Evolutionary conservation across 83 land plant genomes (phyloP).

Genomic region (Diphasiastrum complanatum): DNA sequence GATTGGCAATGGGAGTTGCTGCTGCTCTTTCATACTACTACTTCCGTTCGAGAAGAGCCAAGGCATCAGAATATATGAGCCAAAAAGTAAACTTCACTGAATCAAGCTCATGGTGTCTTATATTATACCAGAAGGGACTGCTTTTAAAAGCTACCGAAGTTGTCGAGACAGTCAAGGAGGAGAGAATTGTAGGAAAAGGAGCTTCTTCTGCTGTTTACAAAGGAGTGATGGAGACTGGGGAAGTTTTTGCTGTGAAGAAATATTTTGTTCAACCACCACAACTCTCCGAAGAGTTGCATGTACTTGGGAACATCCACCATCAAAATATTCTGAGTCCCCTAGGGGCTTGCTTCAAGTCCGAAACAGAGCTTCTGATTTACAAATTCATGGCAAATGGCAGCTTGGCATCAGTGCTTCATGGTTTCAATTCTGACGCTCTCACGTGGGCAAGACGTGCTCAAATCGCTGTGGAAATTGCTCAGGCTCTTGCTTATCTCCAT

Average conservation of each 20-base stretch:
- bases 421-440: constrained; percentile 7
- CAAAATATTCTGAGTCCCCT: constrained; percentile 26
- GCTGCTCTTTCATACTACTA: no score
- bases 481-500: constrained; percentile 33
- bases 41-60: no score
- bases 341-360: constrained; percentile 30
- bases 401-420: constrained; percentile 22
- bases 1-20: no score
- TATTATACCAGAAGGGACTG: no score
- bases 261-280: constrained; percentile 12
- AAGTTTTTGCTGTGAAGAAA: constrained; percentile 24
- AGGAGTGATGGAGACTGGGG: constrained; percentile 7
- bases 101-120: no score
- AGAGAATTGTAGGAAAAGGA: constrained; percentile 24
- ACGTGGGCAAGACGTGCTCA: constrained; percentile 31
- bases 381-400: constrained; percentile 30
- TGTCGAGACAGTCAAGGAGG: constrained; percentile 19
- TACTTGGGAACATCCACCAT: constrained; percentile 25
- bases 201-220: constrained; percentile 14
- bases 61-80: no score
- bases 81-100: no score
- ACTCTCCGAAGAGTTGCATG: constrained; percentile 1
- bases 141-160: constrained; percentile 22
- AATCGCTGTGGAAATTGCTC: constrained; percentile 30
- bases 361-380: constrained; percentile 20